Evolutionary conservation across 2,329 filamentous ascomycete species (phyloP).

Genomic region (Calonectria pseudoreteaudii): DNA sequence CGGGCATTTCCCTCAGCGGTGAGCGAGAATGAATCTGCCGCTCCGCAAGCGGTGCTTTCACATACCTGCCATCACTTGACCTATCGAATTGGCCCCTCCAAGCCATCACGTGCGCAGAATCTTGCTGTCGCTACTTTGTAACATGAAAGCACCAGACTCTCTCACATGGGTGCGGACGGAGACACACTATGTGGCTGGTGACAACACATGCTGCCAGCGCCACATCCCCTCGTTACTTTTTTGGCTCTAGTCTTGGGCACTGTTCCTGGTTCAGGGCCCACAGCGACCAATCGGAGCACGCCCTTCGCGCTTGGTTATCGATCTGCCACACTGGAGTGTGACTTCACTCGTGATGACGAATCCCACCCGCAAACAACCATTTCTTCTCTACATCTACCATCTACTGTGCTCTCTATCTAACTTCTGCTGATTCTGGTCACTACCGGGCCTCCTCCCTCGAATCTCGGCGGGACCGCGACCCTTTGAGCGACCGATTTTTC

Average conservation of each 20-base stretch:
- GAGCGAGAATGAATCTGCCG: not conserved
- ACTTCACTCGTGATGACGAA: constrained; percentile 43
- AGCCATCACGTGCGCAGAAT: not conserved
- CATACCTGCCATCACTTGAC: not conserved
- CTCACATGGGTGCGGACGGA: not conserved
- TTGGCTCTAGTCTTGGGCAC: constrained; percentile 10
- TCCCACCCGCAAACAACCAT: constrained; percentile 42
- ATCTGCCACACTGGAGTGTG: constrained; percentile 34
- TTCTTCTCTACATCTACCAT: constrained; percentile 26
- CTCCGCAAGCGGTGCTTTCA: not conserved
- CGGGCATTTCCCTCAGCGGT: not conserved
- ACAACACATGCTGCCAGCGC: not conserved
- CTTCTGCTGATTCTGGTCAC: not conserved
- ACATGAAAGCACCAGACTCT: not conserved
- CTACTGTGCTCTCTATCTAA: not conserved
- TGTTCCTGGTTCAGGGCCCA: constrained; percentile 37
- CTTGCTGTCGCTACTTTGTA: not conserved
- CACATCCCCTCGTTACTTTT: constrained; percentile 10
- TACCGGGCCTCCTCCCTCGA: constrained; percentile 29
- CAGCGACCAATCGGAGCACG: constrained; percentile 33
- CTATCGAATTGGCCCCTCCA: not conserved
- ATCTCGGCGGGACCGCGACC: not conserved
- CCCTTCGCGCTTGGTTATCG: constrained; percentile 37
- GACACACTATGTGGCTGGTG: constrained; percentile 13
- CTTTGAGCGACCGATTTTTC: not conserved